Percentiles rank a stretch among this genome's conserved stretches.
Conservation (phyloP, 2,329 filamentous ascomycete genomes). For the Davidsoniella neocaledoniae region DNA sequence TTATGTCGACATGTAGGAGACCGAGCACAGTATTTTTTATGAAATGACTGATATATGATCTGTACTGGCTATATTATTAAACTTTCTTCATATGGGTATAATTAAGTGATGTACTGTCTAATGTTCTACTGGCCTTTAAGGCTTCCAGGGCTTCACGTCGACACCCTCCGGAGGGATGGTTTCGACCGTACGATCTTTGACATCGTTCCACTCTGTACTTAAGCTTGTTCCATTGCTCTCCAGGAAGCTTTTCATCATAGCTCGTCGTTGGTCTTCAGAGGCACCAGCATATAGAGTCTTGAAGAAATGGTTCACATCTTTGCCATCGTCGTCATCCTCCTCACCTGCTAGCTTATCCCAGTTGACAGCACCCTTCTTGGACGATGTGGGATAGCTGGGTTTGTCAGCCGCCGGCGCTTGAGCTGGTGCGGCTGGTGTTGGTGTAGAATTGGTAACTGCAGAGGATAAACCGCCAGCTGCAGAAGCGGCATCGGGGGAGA, state of each 20-base stretch:
- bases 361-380: slow-evolving; percentile 66
- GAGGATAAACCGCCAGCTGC: background rate
- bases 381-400: slow-evolving; percentile 72
- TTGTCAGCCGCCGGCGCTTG: slow-evolving; percentile 9
- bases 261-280: slow-evolving; percentile 63
- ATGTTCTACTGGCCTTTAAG: background rate
- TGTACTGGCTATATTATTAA: too few species aligned
- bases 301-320: slow-evolving; percentile 66
- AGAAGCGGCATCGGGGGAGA: slow-evolving; percentile 18
- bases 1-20: background rate
- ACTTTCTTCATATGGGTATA: background rate
- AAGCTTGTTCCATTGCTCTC: slow-evolving; percentile 89
- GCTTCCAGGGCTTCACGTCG: slow-evolving; percentile 53
- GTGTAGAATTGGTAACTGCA: slow-evolving; percentile 1
- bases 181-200: slow-evolving; percentile 54
- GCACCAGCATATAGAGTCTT: slow-evolving; percentile 69
- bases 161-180: slow-evolving; percentile 61
- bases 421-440: slow-evolving; percentile 6
- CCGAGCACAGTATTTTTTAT: background rate
- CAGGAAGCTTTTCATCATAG: slow-evolving; percentile 94
- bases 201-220: slow-evolving; percentile 83
- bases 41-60: background rate
- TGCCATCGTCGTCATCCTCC: slow-evolving; percentile 34
- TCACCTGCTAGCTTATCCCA: slow-evolving; percentile 63
- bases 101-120: background rate